phyloP scores from a whole-genome alignment of 2,329 filamentous ascomycete species.

The Nemania bipapillata region DNA sequence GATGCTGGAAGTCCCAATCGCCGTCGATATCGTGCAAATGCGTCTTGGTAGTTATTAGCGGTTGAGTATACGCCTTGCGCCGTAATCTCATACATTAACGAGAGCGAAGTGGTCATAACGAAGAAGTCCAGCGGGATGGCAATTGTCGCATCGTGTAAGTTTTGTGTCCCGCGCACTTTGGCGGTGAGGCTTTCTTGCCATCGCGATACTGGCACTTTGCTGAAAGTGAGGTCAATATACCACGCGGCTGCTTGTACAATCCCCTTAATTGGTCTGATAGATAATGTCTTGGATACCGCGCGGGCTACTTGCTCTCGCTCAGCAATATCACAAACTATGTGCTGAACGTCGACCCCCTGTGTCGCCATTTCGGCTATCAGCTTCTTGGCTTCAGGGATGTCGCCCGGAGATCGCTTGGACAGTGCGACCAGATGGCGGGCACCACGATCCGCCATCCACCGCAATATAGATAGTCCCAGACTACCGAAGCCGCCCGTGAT shows the following conservation, averaged over 20 bases:
- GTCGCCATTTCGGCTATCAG: constrained; percentile 44
- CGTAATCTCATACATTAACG: constrained; percentile 47
- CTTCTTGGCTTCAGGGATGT: too few relatives aligned
- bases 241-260: too few relatives aligned
- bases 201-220: too few relatives aligned
- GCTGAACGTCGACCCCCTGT: constrained; percentile 43
- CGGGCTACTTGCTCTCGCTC: too few relatives aligned
- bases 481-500: constrained; percentile 47
- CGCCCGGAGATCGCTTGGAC: too few relatives aligned
- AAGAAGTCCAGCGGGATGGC: constrained; percentile 53
- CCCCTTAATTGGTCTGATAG: too few relatives aligned
- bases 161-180: constrained; percentile 38
- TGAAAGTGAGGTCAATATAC: constrained; percentile 22
- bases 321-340: too few relatives aligned
- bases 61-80: constrained; percentile 52
- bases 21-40: constrained; percentile 32
- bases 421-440: constrained; percentile 49
- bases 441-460: constrained; percentile 51
- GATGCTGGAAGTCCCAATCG: constrained; percentile 25
- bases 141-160: constrained; percentile 34
- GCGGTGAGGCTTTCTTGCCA: constrained; percentile 36
- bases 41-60: constrained; percentile 30
- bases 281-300: constrained; percentile 36
- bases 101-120: constrained; percentile 50
- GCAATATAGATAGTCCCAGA: constrained; percentile 50